A percentile compares a stretch with the other conserved stretches of the same genome.
These are phyloP conservation scores for Xylaria nigripes DNA, from an alignment of 495 filamentous ascomycete species.

Conservation along the genomic window DNA sequence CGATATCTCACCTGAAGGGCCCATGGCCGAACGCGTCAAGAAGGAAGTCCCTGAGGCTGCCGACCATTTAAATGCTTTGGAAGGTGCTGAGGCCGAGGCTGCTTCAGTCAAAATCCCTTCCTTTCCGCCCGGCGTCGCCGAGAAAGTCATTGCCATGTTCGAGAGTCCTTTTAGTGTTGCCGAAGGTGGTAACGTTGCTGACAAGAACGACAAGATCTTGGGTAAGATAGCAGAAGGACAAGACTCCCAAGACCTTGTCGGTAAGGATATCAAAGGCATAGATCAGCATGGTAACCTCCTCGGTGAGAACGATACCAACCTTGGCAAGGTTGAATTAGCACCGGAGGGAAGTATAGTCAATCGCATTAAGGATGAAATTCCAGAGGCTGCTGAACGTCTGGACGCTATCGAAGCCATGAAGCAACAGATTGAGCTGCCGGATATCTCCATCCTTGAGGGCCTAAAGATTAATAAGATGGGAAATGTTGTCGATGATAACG, in stretches of 20 bases:
- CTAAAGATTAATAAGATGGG: constrained; percentile 71
- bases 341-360: constrained; percentile 55
- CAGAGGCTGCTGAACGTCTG: constrained; percentile 40
- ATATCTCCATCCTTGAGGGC: constrained; percentile 58
- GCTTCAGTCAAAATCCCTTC: constrained; percentile 19
- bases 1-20: constrained; percentile 64
- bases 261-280: constrained; percentile 65
- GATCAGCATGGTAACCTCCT: constrained; percentile 78
- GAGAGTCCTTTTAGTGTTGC: constrained; percentile 38
- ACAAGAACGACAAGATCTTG: constrained; percentile 62
- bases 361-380: constrained; percentile 45
- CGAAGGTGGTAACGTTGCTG: constrained; percentile 56
- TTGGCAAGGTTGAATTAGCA: constrained; percentile 71
- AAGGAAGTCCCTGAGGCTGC: constrained; percentile 40
- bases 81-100: constrained; percentile 48
- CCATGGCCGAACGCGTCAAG: constrained; percentile 52
- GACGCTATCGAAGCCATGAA: constrained; percentile 47
- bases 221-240: constrained; percentile 62
- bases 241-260: constrained; percentile 60
- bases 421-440: constrained; percentile 45
- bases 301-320: constrained; percentile 68
- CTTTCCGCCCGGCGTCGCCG: constrained; percentile 19
- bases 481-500: constrained; percentile 61
- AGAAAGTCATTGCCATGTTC: constrained; percentile 23
- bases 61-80: constrained; percentile 22